phyloP scores from a whole-genome alignment of 1,284 basidiomycete species.

The Heliocybe sulcata region DNA sequence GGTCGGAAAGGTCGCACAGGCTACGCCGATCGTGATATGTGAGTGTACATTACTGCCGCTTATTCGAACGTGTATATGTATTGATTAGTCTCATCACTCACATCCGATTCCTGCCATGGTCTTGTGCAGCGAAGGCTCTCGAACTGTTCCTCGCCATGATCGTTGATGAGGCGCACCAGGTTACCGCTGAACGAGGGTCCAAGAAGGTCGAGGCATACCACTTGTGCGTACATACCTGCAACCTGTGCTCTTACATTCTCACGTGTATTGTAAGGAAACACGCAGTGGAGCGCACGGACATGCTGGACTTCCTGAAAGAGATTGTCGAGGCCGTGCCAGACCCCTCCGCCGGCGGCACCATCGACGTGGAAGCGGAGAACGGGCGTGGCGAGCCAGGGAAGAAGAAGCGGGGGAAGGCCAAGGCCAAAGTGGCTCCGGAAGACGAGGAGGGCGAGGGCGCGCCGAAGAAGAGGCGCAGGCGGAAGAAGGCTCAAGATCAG shows the following conservation, averaged over 20 bases:
- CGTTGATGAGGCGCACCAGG: constrained; percentile 79
- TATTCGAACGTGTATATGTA: neutral
- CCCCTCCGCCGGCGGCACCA: constrained; percentile 75
- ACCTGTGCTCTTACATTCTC: neutral
- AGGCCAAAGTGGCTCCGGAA: constrained; percentile 29
- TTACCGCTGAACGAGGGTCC: constrained; percentile 75
- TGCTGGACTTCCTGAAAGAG: constrained; percentile 94
- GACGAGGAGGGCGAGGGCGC: constrained; percentile 24
- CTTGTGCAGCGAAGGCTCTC: constrained; percentile 79
- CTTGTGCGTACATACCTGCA: constrained; percentile 54
- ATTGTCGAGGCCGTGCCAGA: constrained; percentile 89
- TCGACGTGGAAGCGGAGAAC: constrained; percentile 56
- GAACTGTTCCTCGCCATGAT: constrained; percentile 91
- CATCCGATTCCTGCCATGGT: neutral
- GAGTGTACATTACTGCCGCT: constrained; percentile 27
- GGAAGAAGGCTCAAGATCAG: constrained; percentile 18
- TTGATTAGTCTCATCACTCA: neutral
- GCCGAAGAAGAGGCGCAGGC: constrained; percentile 14
- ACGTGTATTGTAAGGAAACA: constrained; percentile 67
- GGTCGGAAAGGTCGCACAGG: constrained; percentile 97
- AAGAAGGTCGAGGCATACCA: constrained; percentile 94
- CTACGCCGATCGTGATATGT: constrained; percentile 98
- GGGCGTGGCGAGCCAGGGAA: constrained; percentile 41
- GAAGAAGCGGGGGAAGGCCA: constrained; percentile 47
- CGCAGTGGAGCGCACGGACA: constrained; percentile 83